phyloP scores from a whole-genome alignment of 208 protist genomes.

The Leishmania mexicana region DNA sequence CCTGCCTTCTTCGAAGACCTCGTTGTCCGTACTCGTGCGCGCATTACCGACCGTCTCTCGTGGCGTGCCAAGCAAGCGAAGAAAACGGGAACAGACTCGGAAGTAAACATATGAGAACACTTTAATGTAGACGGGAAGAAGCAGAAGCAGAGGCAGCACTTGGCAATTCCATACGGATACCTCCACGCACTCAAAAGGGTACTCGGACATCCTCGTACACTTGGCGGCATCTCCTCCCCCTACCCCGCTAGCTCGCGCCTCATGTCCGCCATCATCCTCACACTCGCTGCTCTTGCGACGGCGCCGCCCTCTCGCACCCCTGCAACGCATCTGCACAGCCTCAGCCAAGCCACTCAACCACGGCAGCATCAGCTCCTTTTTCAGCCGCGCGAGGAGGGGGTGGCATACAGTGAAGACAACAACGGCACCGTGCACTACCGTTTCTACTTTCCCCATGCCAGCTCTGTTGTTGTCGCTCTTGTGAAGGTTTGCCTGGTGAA shows the following conservation, averaged over 20 bases:
- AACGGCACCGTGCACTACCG: conserved; percentile 26
- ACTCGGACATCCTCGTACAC: neutral
- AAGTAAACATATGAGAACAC: neutral
- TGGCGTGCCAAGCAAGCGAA: neutral
- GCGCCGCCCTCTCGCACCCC: neutral
- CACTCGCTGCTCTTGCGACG: neutral
- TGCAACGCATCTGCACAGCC: neutral
- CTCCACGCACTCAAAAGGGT: neutral
- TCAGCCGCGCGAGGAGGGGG: conserved; percentile 10
- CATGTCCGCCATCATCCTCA: conserved; percentile 18
- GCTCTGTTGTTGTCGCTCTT: conserved; percentile 15
- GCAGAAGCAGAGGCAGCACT: neutral
- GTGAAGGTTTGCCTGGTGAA: neutral
- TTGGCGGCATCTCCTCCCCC: neutral
- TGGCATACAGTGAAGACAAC: conserved; percentile 16
- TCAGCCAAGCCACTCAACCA: neutral
- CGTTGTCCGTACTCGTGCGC: neutral
- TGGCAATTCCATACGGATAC: neutral
- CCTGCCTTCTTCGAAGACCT: neutral
- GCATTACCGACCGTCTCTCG: neutral
- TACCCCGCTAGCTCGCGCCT: neutral
- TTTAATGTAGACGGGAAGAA: neutral
- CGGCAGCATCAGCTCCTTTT: conserved; percentile 4
- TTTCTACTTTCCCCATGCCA: conserved; percentile 25
- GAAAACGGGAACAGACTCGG: neutral